Percentiles rank a stretch among this genome's conserved stretches.
Evolutionary conservation across 2,329 filamentous ascomycete genomes (phyloP).

Genomic region (Nigrospora osmanthi): DNA sequence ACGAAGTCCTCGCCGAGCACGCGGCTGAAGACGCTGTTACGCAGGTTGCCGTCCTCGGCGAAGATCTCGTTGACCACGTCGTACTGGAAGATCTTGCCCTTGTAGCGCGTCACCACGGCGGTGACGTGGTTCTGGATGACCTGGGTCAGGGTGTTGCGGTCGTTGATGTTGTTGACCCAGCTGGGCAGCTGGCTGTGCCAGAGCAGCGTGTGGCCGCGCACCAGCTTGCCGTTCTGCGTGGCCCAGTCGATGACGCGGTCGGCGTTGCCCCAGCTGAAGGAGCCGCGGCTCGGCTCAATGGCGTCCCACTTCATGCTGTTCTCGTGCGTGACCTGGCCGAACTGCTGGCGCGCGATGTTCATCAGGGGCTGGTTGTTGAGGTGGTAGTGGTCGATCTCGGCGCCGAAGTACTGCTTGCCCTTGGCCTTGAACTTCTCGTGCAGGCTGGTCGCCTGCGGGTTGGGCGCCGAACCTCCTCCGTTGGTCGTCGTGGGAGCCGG

Average conservation of each 20-base stretch:
- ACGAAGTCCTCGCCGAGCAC: constrained; percentile 62
- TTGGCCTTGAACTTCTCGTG: constrained; percentile 1
- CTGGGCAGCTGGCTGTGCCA: constrained; percentile 9
- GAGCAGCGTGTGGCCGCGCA: constrained; percentile 42
- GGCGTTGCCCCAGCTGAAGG: constrained; percentile 2
- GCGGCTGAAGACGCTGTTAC: constrained; percentile 52
- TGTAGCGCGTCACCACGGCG: constrained; percentile 44
- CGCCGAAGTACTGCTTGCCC: constrained; percentile 1
- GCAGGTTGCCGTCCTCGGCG: constrained; percentile 47
- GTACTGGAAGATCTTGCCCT: constrained; percentile 43
- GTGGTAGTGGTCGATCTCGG: constrained; percentile 1
- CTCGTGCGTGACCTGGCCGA: neutral
- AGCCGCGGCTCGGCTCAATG: neutral
- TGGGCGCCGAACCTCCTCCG: too few relatives aligned
- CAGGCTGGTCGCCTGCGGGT: neutral
- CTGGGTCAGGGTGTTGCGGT: constrained; percentile 28
- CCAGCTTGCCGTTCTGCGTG: constrained; percentile 22
- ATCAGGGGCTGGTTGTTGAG: neutral
- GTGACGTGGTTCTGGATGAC: constrained; percentile 51
- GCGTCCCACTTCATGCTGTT: constrained; percentile 2
- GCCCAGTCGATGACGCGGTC: constrained; percentile 28
- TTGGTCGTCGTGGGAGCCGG: neutral
- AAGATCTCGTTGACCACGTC: constrained; percentile 58
- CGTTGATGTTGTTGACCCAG: constrained; percentile 5
- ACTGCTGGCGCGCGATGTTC: neutral